Percentiles rank a stretch among this genome's conserved stretches.
Evolutionary conservation across 73 alveolate species (phyloP).

Genomic region (Paramecium primaurelia): DNA sequence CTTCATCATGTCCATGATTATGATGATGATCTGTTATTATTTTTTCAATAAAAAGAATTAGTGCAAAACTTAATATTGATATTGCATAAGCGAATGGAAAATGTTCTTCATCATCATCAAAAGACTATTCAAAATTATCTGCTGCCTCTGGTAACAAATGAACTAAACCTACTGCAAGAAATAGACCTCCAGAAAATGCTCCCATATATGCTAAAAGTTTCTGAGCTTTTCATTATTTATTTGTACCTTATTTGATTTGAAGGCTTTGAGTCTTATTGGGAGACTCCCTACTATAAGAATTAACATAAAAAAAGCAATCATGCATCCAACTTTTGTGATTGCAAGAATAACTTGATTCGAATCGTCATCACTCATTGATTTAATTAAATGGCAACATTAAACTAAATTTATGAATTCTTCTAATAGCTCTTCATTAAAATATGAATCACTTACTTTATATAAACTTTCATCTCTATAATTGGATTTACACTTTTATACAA

Average conservation of each 20-base stretch:
- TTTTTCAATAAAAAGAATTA: slow-evolving; percentile 79
- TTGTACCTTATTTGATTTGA: slow-evolving; percentile 46
- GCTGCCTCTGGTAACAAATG: slow-evolving; percentile 83
- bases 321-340: background rate
- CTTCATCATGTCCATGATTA: slow-evolving; percentile 54
- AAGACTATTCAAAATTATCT: slow-evolving; percentile 72
- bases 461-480: background rate
- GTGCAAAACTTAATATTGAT: slow-evolving; percentile 73
- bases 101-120: slow-evolving; percentile 50
- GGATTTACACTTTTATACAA: no score
- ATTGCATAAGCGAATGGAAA: slow-evolving; percentile 73
- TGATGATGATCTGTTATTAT: slow-evolving; percentile 79
- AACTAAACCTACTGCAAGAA: slow-evolving; percentile 76
- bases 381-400: slow-evolving; percentile 16
- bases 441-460: background rate
- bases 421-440: background rate
- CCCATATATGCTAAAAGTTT: slow-evolving; percentile 68
- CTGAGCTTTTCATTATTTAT: background rate
- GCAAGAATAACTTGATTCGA: background rate
- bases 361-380: slow-evolving; percentile 29
- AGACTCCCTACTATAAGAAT: slow-evolving; percentile 52
- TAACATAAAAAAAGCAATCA: slow-evolving; percentile 10
- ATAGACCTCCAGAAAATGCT: slow-evolving; percentile 86
- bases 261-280: slow-evolving; percentile 39
- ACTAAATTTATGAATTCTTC: background rate